Evolutionary conservation across 352 stramenopile genomes (phyloP).

Genomic region (Halophytophthora polymorphica): DNA sequence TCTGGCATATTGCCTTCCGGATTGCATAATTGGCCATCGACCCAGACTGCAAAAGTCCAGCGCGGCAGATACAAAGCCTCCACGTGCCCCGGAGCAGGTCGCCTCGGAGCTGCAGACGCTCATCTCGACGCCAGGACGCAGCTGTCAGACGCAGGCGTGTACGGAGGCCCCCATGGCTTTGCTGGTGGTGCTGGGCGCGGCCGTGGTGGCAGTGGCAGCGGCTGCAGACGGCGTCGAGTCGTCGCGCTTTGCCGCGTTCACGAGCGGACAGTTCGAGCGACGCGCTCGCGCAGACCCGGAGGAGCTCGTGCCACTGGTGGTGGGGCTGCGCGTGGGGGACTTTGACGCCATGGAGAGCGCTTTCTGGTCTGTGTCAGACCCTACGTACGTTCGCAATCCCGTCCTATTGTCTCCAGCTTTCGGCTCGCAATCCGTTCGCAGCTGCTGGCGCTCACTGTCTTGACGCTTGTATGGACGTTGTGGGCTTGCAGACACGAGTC

Average conservation of each 20-base stretch:
- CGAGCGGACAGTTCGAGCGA: conserved; percentile 30
- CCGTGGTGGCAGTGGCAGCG: background rate
- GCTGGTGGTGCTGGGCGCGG: no score
- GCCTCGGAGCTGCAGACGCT: no score
- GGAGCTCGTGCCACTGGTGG: conserved; percentile 42
- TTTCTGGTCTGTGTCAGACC: conserved; percentile 55
- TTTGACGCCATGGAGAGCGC: conserved; percentile 46
- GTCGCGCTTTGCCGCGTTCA: conserved; percentile 24
- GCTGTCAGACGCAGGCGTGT: no score
- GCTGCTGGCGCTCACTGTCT: background rate
- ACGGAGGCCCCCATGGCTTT: no score
- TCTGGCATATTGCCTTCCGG: no score
- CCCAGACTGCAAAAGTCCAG: no score
- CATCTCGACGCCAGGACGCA: no score
- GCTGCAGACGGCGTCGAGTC: conserved; percentile 1
- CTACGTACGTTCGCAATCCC: conserved; percentile 33
- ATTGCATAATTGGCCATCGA: no score
- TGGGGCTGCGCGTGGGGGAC: conserved; percentile 48
- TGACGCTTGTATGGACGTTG: background rate
- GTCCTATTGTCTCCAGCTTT: conserved; percentile 2
- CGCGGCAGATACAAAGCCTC: no score
- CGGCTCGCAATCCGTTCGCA: background rate
- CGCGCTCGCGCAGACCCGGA: conserved; percentile 31
- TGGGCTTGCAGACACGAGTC: conserved; percentile 30
- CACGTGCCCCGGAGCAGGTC: no score